These are phyloP conservation scores for Kuraishia borneana DNA, from an alignment of 805 yeast genomes.

Conservation along the genomic window DNA sequence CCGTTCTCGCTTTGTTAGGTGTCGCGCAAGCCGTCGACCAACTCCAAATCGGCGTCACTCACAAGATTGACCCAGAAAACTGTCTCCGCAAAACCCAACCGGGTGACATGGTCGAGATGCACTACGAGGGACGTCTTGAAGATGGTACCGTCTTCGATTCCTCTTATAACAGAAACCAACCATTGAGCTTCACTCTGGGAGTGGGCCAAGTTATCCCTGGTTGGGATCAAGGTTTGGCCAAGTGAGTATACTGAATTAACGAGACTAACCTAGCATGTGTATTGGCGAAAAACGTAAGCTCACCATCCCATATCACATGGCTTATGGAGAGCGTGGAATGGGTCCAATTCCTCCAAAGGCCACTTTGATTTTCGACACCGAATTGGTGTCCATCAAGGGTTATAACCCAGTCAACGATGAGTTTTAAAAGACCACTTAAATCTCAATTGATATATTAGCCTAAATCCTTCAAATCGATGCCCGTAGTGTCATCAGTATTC, in stretches of 20 bases:
- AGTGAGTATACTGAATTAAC: slow-evolving; percentile 14
- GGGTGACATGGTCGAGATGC: slow-evolving; percentile 67
- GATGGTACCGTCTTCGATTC: slow-evolving; percentile 72
- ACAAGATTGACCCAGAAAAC: slow-evolving; percentile 33
- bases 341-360: slow-evolving; percentile 73
- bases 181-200: slow-evolving; percentile 68
- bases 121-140: slow-evolving; percentile 62
- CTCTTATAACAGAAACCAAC: slow-evolving; percentile 50
- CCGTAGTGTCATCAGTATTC: background rate
- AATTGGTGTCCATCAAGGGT: slow-evolving; percentile 41
- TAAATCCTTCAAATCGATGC: background rate
- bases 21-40: slow-evolving; percentile 1
- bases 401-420: slow-evolving; percentile 1
- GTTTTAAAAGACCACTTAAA: background rate
- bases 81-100: slow-evolving; percentile 47
- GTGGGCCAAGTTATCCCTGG: slow-evolving; percentile 74
- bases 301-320: slow-evolving; percentile 69
- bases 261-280: slow-evolving; percentile 41
- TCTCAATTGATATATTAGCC: background rate
- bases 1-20: too few relatives aligned
- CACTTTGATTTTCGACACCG: slow-evolving; percentile 55
- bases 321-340: slow-evolving; percentile 67
- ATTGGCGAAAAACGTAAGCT: slow-evolving; percentile 77
- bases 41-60: slow-evolving; percentile 21
- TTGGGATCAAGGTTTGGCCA: slow-evolving; percentile 79